phyloP scores from a whole-genome alignment of 805 yeast genomes.

The Sugiyamaella smithiae region DNA sequence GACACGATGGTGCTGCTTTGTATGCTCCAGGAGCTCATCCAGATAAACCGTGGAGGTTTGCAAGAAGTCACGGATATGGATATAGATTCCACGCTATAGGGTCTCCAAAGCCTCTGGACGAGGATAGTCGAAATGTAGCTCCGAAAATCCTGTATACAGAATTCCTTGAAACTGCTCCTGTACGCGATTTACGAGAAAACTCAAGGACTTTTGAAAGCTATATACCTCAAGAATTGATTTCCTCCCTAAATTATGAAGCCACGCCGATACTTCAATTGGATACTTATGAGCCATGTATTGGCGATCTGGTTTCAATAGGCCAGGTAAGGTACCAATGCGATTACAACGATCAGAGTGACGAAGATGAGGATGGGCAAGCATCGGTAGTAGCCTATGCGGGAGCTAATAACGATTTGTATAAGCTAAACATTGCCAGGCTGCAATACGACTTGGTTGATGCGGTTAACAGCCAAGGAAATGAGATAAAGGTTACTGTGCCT shows the following conservation, averaged over 20 bases:
- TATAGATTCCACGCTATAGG: slow-evolving; percentile 20
- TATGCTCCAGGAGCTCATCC: slow-evolving; percentile 21
- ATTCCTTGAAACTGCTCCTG: not conserved
- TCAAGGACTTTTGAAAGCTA: not conserved
- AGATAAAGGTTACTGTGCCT: slow-evolving; percentile 9
- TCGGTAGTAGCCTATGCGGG: slow-evolving; percentile 9
- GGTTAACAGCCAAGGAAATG: not conserved
- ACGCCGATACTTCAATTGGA: slow-evolving; percentile 6
- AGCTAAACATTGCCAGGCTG: not conserved
- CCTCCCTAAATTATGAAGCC: slow-evolving; percentile 13
- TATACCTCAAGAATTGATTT: slow-evolving; percentile 13
- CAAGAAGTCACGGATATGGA: slow-evolving; percentile 30
- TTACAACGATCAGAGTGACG: not conserved
- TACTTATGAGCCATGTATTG: slow-evolving; percentile 19
- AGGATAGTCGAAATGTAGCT: not conserved
- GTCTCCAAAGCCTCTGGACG: slow-evolving; percentile 1
- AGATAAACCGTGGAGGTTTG: slow-evolving; percentile 28
- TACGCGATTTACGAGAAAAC: not conserved
- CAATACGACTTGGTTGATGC: not conserved
- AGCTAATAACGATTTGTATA: not conserved
- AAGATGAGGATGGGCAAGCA: not conserved
- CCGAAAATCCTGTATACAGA: not conserved
- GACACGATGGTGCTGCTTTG: slow-evolving; percentile 40
- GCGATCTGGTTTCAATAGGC: slow-evolving; percentile 16
- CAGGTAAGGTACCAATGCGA: not conserved